phyloP scores from a whole-genome alignment of 805 yeast species.

The Candida broadrunensis region DNA sequence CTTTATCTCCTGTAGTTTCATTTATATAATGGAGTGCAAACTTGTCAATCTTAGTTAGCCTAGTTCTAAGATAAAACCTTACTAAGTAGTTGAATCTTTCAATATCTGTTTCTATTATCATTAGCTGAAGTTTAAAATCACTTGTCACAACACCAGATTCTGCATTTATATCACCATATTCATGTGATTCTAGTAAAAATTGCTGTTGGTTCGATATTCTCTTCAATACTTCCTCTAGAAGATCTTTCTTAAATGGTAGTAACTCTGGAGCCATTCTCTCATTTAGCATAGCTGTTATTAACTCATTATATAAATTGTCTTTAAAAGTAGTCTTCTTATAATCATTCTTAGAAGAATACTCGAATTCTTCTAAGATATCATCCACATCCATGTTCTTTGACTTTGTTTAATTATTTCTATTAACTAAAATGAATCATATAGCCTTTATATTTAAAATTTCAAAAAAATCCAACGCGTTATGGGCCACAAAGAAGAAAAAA shows the following conservation, averaged over 20 bases:
- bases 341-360: slow-evolving; percentile 15
- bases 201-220: slow-evolving; percentile 72
- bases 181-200: slow-evolving; percentile 71
- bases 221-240: slow-evolving; percentile 55
- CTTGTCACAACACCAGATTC: slow-evolving; percentile 26
- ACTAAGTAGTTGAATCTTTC: slow-evolving; percentile 81
- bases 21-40: slow-evolving; percentile 59
- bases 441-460: background rate
- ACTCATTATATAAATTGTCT: slow-evolving; percentile 32
- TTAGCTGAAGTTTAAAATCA: slow-evolving; percentile 72
- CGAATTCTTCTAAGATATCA: slow-evolving; percentile 68
- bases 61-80: slow-evolving; percentile 75
- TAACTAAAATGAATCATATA: no score
- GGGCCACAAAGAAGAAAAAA: background rate
- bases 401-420: background rate
- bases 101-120: slow-evolving; percentile 87
- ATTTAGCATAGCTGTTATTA: slow-evolving; percentile 70
- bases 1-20: slow-evolving; percentile 18
- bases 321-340: background rate
- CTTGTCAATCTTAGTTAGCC: slow-evolving; percentile 73
- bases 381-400: slow-evolving; percentile 48
- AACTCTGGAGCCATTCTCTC: slow-evolving; percentile 88
- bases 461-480: background rate
- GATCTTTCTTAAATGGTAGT: slow-evolving; percentile 64
- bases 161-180: slow-evolving; percentile 58